Percentiles rank a stretch among this genome's conserved stretches.
phyloP scores from a whole-genome alignment of 2,329 filamentous ascomycete genomes.

The Verticillium dahliae region DNA sequence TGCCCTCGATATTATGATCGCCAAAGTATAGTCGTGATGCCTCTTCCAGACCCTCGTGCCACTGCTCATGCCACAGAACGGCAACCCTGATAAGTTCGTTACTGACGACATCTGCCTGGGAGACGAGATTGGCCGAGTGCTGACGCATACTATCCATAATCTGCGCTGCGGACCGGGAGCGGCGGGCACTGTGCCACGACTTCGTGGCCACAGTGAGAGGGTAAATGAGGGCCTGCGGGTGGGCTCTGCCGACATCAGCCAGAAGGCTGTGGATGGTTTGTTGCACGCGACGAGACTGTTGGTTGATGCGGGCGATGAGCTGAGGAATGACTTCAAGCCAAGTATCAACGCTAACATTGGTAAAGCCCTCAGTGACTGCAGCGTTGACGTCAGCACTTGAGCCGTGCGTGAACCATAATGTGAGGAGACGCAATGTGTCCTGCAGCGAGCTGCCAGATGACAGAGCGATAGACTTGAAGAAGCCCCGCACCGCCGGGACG shows the following conservation, averaged over 20 bases:
- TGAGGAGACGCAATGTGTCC: constrained; percentile 86
- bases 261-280: constrained; percentile 88
- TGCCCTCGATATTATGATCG: constrained; percentile 94
- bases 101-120: constrained; percentile 92
- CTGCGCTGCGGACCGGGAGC: constrained; percentile 79
- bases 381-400: constrained; percentile 81
- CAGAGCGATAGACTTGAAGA: constrained; percentile 94
- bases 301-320: constrained; percentile 94
- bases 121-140: constrained; percentile 85
- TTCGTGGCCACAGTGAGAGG: constrained; percentile 98
- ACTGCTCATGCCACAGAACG: constrained; percentile 96
- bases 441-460: constrained; percentile 90
- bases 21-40: constrained; percentile 95
- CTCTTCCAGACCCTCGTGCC: constrained; percentile 97
- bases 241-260: constrained; percentile 84
- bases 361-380: constrained; percentile 84
- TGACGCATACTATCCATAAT: constrained; percentile 99
- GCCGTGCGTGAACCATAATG: constrained; percentile 93
- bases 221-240: constrained; percentile 95
- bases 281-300: constrained; percentile 83
- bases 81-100: constrained; percentile 95
- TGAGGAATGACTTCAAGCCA: constrained; percentile 99
- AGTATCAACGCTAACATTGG: constrained; percentile 89
- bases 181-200: constrained; percentile 71
- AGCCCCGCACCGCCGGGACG: constrained; percentile 88